A percentile compares a stretch with the other conserved stretches of the same genome.
These are phyloP conservation scores for Aureobasidium sp. DNA, from an alignment of 2,329 filamentous ascomycete species.

Conservation along the genomic window DNA sequence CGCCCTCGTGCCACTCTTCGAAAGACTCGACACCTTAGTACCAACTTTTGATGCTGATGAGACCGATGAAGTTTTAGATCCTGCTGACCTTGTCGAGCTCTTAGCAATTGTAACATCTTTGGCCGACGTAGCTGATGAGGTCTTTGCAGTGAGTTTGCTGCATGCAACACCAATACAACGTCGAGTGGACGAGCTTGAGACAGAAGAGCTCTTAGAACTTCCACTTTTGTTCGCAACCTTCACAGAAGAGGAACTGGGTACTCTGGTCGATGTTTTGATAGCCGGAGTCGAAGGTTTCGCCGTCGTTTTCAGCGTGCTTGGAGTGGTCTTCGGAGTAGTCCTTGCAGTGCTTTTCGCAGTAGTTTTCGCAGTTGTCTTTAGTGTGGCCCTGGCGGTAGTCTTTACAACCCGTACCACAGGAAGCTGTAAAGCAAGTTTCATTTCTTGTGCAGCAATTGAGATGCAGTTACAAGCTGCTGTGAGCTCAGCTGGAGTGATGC, in stretches of 20 bases:
- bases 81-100: too few relatives aligned
- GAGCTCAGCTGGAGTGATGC: not conserved
- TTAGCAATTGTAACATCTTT: too few relatives aligned
- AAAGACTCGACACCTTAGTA: too few relatives aligned
- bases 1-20: not conserved
- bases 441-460: not conserved
- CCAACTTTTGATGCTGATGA: too few relatives aligned
- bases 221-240: not conserved
- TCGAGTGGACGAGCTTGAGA: not conserved
- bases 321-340: not conserved
- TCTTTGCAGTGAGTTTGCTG: not conserved
- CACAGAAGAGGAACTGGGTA: not conserved
- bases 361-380: conserved; percentile 6
- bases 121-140: not conserved
- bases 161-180: not conserved
- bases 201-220: not conserved
- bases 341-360: not conserved
- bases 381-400: not conserved
- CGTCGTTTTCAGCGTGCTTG: not conserved
- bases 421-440: not conserved
- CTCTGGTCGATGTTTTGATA: not conserved
- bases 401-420: not conserved
- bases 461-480: conserved; percentile 3
- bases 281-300: not conserved
- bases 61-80: too few relatives aligned